Conservation (phyloP, 495 filamentous ascomycete species). For the Clohesyomyces aquaticus region DNA sequence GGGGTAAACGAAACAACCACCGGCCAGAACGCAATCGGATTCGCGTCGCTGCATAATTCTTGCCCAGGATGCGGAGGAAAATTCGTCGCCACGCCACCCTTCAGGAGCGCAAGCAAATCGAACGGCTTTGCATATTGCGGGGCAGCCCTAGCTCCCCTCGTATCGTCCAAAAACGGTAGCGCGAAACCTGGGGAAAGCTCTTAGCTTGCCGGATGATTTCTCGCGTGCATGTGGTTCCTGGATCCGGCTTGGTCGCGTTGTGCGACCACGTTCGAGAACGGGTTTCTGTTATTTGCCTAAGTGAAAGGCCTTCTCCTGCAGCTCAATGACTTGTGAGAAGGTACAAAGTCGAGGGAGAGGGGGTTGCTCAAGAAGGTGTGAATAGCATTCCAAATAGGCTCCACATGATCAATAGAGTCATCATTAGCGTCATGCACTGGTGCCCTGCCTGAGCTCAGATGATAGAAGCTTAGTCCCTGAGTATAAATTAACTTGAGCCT, state of each 20-base stretch:
- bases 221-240: conserved; percentile 15
- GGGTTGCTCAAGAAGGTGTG: too few relatives aligned
- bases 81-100: conserved; percentile 16
- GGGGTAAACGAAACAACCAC: conserved; percentile 34
- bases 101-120: neutral
- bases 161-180: neutral
- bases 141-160: conserved; percentile 13
- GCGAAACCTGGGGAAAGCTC: conserved; percentile 32
- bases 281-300: conserved; percentile 11
- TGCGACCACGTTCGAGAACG: neutral
- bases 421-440: conserved; percentile 27
- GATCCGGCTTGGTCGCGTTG: conserved; percentile 6
- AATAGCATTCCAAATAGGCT: neutral
- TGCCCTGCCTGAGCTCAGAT: conserved; percentile 23
- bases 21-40: neutral
- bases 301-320: neutral
- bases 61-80: neutral
- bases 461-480: conserved; percentile 6
- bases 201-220: conserved; percentile 1
- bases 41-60: neutral
- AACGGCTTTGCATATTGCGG: conserved; percentile 29
- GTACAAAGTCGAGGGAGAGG: neutral
- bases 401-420: conserved; percentile 3
- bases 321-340: neutral
- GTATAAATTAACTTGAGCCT: conserved; percentile 18